Evolutionary conservation across 164 flowering plant genomes (phyloP).

Genomic region (Macadamia integrifolia): DNA sequence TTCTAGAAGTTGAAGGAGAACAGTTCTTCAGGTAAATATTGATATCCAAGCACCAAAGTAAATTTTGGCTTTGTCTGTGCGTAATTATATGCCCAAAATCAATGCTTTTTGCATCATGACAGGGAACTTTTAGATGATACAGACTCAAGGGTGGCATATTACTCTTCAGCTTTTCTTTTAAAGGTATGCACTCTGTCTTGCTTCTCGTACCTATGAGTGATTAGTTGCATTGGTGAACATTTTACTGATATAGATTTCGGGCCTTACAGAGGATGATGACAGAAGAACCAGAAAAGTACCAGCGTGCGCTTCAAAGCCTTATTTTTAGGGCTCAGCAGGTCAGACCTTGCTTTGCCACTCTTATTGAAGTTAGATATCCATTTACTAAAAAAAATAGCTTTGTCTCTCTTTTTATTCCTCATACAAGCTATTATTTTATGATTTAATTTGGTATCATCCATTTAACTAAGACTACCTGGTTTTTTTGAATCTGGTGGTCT

Average conservation of each 20-base stretch:
- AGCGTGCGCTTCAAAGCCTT: conserved; percentile 81
- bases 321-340: conserved; percentile 97
- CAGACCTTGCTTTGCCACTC: conserved; percentile 5
- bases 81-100: not conserved
- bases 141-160: conserved; percentile 96
- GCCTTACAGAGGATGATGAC: conserved; percentile 93
- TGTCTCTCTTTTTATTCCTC: no score
- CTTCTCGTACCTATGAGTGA: not conserved
- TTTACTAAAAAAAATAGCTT: no score
- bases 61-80: no score
- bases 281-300: conserved; percentile 87
- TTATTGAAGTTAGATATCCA: not conserved
- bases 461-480: no score
- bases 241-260: conserved; percentile 6
- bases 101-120: conserved; percentile 14
- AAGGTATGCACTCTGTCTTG: conserved; percentile 49
- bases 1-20: conserved; percentile 84
- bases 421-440: no score
- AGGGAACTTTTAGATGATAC: conserved; percentile 94
- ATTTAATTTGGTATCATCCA: no score
- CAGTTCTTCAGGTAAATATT: conserved; percentile 73
- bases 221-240: conserved; percentile 6
- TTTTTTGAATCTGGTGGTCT: no score
- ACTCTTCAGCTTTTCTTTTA: conserved; percentile 89
- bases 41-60: not conserved